Conservation (phyloP, 169 alveolate species). For the Besnoitia besnoiti region DNA sequence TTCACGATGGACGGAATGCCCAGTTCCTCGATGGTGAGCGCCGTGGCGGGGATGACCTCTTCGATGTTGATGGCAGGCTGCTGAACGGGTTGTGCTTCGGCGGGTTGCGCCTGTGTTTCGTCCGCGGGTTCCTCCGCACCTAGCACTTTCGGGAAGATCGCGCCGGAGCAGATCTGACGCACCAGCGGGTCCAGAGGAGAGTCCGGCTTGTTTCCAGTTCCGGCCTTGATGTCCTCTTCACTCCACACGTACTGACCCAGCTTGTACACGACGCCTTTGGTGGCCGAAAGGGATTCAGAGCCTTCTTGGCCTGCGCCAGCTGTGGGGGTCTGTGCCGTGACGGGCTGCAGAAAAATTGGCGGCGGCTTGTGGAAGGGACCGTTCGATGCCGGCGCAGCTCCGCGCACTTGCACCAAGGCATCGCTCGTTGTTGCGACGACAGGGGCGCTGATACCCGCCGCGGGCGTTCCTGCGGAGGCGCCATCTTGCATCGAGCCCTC, state of each 20-base stretch:
- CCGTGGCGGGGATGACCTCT: not conserved
- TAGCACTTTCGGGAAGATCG: not conserved
- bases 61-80: not conserved
- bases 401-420: not conserved
- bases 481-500: not conserved
- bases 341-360: conserved; percentile 57
- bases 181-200: not conserved
- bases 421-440: not conserved
- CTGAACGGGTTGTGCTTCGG: not conserved
- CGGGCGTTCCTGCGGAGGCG: not conserved
- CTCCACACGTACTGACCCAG: conserved; percentile 9
- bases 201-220: not conserved
- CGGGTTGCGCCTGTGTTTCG: not conserved
- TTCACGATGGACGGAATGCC: conserved; percentile 15
- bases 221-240: not conserved
- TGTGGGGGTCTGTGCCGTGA: not conserved
- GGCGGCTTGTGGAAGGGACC: conserved; percentile 31
- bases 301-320: not conserved
- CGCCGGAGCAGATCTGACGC: not conserved
- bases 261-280: not conserved
- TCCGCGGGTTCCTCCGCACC: not conserved
- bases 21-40: not conserved
- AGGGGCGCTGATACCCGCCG: not conserved
- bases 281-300: not conserved
- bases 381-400: not conserved